Evolutionary conservation across 208 protist species (phyloP).

Genomic region (Porcisia hertigi): DNA sequence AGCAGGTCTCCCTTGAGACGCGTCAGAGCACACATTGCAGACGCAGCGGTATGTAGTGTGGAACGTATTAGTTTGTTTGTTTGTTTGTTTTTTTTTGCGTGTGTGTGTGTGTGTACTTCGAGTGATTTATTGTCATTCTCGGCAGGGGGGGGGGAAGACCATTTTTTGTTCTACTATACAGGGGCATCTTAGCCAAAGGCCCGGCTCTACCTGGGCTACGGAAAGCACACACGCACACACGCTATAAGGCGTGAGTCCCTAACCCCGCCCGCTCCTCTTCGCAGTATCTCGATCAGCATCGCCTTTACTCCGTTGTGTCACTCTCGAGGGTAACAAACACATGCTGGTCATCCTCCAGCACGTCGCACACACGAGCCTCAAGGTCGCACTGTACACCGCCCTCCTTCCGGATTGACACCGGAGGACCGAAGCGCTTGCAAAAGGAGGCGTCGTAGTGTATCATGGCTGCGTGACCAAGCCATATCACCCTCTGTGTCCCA

Average conservation of each 20-base stretch:
- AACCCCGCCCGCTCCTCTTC: neutral
- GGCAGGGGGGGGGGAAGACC: neutral
- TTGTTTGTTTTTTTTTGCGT: too few relatives aligned
- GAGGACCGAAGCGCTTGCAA: slow-evolving; percentile 64
- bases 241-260: neutral
- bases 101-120: neutral
- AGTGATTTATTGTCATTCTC: neutral
- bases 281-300: neutral
- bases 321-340: slow-evolving; percentile 74
- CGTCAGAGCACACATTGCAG: too few relatives aligned
- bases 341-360: slow-evolving; percentile 83
- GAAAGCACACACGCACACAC: too few relatives aligned
- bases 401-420: slow-evolving; percentile 78
- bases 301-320: slow-evolving; percentile 16
- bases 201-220: too few relatives aligned
- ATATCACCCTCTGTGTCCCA: slow-evolving; percentile 80
- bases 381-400: slow-evolving; percentile 79
- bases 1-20: too few relatives aligned
- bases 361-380: slow-evolving; percentile 66
- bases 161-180: too few relatives aligned
- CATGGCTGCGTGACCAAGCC: slow-evolving; percentile 88
- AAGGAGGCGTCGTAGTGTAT: slow-evolving; percentile 87
- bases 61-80: too few relatives aligned
- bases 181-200: too few relatives aligned
- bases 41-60: too few relatives aligned